A percentile compares a stretch with the other conserved stretches of the same genome.
These are phyloP conservation scores for Rehmannia glutinosa DNA, from an alignment of 257 asterid species.

Conservation along the genomic window DNA sequence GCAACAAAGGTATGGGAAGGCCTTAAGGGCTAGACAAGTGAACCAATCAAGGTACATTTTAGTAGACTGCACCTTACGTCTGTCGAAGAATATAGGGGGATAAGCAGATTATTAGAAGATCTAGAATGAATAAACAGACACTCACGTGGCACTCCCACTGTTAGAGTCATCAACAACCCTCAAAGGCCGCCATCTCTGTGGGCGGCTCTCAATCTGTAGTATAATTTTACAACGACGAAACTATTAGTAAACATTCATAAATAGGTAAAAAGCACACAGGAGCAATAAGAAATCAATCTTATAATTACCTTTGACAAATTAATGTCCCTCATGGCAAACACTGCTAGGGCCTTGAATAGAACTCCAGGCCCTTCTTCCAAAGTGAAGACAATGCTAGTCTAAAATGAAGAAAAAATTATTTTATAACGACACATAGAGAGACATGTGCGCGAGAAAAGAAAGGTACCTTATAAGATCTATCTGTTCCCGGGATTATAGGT, in stretches of 20 bases:
- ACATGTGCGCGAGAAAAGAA: slow-evolving; percentile 20
- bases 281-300: neutral
- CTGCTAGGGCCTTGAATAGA: slow-evolving; percentile 93
- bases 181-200: slow-evolving; percentile 75
- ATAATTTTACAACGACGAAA: neutral
- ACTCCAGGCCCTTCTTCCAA: slow-evolving; percentile 97
- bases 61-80: neutral
- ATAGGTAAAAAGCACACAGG: neutral
- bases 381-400: slow-evolving; percentile 93
- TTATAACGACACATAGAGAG: slow-evolving; percentile 14
- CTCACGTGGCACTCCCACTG: slow-evolving; percentile 75
- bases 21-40: neutral
- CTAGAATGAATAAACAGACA: slow-evolving; percentile 13
- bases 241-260: neutral
- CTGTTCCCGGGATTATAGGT: slow-evolving; percentile 44
- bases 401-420: neutral
- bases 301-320: slow-evolving; percentile 72
- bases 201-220: slow-evolving; percentile 91
- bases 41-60: neutral
- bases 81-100: neutral
- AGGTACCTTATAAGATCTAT: slow-evolving; percentile 33
- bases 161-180: slow-evolving; percentile 85
- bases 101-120: neutral
- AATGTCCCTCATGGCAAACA: slow-evolving; percentile 78
- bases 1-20: neutral